Conservation (phyloP, 768 basidiomycete genomes). For the Pleurotus ostreatus region DNA sequence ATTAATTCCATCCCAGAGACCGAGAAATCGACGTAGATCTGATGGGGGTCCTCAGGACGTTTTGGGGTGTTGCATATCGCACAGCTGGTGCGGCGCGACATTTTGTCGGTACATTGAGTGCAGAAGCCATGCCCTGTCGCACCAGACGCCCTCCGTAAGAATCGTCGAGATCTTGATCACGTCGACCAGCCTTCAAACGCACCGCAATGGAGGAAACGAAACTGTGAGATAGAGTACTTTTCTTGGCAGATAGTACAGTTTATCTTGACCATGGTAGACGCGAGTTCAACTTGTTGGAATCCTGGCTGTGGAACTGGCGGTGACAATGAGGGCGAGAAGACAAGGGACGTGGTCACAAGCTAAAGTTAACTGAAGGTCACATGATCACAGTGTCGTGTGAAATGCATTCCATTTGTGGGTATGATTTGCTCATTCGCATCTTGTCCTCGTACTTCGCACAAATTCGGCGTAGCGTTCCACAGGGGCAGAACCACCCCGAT, state of each 20-base stretch:
- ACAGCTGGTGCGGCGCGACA: background rate
- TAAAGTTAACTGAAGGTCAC: no score
- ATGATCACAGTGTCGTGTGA: no score
- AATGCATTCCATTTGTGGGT: no score
- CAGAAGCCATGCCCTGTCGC: constrained; percentile 2
- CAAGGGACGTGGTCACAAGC: no score
- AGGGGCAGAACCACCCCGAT: no score
- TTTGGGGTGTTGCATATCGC: constrained; percentile 2
- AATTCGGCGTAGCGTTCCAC: no score
- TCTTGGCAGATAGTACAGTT: constrained; percentile 3
- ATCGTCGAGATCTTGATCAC: background rate
- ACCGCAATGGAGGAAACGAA: constrained; percentile 5
- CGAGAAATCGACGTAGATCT: background rate
- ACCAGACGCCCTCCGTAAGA: background rate
- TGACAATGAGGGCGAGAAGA: no score
- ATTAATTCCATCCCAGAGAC: background rate
- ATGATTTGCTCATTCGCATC: no score
- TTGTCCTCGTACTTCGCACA: no score
- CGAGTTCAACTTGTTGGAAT: no score
- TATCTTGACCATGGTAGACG: constrained; percentile 1
- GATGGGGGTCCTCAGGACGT: background rate
- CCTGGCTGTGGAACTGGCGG: no score
- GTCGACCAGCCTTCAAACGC: background rate
- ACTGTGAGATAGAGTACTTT: background rate
- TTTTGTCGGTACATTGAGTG: background rate